Percentiles rank a stretch among this genome's conserved stretches.
Conservation (phyloP, 192 early-diverging fungal species). For the Thamnidium elegans region DNA sequence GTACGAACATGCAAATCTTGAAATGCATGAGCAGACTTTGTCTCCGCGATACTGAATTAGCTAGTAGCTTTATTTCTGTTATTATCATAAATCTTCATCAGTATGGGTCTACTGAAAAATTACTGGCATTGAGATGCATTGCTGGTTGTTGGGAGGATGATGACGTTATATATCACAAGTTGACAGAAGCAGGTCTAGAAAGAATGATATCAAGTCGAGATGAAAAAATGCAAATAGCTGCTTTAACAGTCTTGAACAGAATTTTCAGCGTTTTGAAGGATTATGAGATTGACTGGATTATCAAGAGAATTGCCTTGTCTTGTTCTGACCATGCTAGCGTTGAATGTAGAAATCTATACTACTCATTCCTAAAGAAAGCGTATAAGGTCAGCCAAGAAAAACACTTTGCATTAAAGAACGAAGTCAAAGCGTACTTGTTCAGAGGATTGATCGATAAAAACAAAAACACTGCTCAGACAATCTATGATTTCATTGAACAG, state of each 20-base stretch:
- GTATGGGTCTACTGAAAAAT: too few species aligned
- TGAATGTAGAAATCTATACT: conserved; percentile 50
- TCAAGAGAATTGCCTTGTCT: conserved; percentile 42
- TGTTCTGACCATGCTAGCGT: conserved; percentile 51
- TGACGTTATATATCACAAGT: neutral
- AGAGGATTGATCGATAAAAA: conserved; percentile 45
- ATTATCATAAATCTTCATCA: too few species aligned
- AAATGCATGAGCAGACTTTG: too few species aligned
- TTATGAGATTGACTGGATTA: conserved; percentile 47
- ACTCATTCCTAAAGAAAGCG: conserved; percentile 39
- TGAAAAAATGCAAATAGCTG: conserved; percentile 53
- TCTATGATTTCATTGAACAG: conserved; percentile 42
- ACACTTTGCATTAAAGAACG: conserved; percentile 11
- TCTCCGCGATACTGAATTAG: too few species aligned
- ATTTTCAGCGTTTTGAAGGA: conserved; percentile 38
- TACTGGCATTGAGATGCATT: too few species aligned
- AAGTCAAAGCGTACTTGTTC: conserved; percentile 37
- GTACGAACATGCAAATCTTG: too few species aligned
- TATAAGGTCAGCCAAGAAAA: conserved; percentile 21
- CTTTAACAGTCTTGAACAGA: conserved; percentile 52
- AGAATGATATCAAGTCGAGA: conserved; percentile 33
- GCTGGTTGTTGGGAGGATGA: neutral
- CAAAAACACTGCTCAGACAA: conserved; percentile 35
- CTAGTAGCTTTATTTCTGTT: too few species aligned
- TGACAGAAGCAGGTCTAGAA: neutral